Evolutionary conservation across 768 basidiomycete genomes (phyloP).

Genomic region (Boletus edulis): DNA sequence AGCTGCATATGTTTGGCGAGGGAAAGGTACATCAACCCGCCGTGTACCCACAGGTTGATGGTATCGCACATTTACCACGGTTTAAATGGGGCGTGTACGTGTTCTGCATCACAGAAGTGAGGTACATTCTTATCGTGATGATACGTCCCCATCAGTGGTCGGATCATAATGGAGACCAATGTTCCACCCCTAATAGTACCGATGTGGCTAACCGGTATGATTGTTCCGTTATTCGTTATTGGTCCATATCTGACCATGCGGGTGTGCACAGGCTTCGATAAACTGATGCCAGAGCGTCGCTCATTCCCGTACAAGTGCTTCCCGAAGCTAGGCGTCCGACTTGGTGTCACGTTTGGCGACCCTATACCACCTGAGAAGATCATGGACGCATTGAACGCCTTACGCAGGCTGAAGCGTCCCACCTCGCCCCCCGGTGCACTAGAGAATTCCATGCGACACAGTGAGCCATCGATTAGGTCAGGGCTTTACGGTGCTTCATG

Average conservation of each 20-base stretch:
- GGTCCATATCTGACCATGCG: neutral
- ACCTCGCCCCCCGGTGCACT: neutral
- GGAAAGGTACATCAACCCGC: conserved; percentile 80
- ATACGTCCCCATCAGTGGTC: conserved; percentile 49
- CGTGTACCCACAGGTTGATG: conserved; percentile 43
- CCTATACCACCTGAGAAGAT: conserved; percentile 54
- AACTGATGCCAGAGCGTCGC: conserved; percentile 87
- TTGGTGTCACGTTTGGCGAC: conserved; percentile 79
- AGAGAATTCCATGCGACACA: neutral
- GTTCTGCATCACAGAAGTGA: neutral
- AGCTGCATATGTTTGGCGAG: conserved; percentile 92
- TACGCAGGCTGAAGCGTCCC: neutral
- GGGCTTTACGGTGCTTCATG: neutral
- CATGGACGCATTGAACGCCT: conserved; percentile 16
- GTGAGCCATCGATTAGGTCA: neutral
- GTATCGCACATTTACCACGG: conserved; percentile 53
- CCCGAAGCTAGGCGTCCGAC: conserved; percentile 56
- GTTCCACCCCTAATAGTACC: conserved; percentile 81
- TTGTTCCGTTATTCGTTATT: neutral
- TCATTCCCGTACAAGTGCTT: conserved; percentile 69
- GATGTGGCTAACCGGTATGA: conserved; percentile 86
- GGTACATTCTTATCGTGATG: neutral
- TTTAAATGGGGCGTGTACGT: conserved; percentile 98
- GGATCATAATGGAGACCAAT: conserved; percentile 72
- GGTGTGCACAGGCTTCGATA: conserved; percentile 63